Percentiles rank a stretch among this genome's conserved stretches.
Conservation (phyloP, 1,139 yeast species). For the Blastobotrys ciferrii region DNA sequence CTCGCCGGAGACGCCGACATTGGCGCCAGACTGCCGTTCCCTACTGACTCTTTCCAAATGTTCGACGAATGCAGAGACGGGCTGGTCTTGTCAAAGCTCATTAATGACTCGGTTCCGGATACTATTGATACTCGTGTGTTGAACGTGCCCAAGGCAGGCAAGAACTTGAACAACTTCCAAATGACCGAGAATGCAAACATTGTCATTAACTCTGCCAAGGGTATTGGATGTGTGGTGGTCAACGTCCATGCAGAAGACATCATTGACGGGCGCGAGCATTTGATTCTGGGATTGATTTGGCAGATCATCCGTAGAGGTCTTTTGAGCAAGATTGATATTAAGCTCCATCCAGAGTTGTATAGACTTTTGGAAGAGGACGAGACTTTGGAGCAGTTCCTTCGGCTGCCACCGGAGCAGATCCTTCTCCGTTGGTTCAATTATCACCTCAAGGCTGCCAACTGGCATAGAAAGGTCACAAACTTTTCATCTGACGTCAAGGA, state of each 20-base stretch:
- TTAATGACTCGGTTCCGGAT: conserved; percentile 96
- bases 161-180: conserved; percentile 87
- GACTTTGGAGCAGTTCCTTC: conserved; percentile 90
- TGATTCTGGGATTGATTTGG: conserved; percentile 95
- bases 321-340: conserved; percentile 90
- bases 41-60: conserved; percentile 90
- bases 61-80: conserved; percentile 98
- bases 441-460: conserved; percentile 91
- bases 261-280: conserved; percentile 94
- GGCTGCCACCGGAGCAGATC: conserved; percentile 97
- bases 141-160: conserved; percentile 79
- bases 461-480: conserved; percentile 80
- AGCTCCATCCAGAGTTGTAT: conserved; percentile 93
- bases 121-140: conserved; percentile 97
- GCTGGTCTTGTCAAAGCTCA: conserved; percentile 83
- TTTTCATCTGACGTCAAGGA: conserved; percentile 87
- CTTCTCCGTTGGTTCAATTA: conserved; percentile 96
- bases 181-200: conserved; percentile 97
- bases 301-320: conserved; percentile 96
- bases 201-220: conserved; percentile 96
- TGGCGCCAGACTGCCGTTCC: conserved; percentile 85
- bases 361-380: conserved; percentile 94
- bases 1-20: conserved; percentile 86
- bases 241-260: conserved; percentile 97
- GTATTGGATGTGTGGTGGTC: conserved; percentile 96